A percentile compares a stretch with the other conserved stretches of the same genome.
Conservation (phyloP, 1,284 basidiomycete genomes). For the Ustilago cynodontis region DNA sequence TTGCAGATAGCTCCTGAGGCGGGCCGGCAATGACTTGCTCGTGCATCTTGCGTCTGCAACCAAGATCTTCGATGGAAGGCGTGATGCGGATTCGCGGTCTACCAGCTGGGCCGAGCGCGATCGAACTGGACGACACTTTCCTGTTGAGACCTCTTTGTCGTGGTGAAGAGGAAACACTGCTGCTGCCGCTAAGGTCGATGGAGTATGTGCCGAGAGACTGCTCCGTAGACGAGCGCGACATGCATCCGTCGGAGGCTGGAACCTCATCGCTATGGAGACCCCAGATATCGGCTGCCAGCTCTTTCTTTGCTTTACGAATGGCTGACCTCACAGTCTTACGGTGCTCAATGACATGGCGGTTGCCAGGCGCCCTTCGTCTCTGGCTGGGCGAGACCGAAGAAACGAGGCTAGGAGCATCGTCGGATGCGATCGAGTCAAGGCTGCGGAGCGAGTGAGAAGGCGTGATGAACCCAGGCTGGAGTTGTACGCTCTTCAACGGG, state of each 20-base stretch:
- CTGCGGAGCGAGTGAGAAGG: slow-evolving; percentile 33
- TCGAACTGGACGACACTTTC: slow-evolving; percentile 30
- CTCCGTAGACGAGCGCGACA: slow-evolving; percentile 49
- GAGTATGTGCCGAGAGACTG: slow-evolving; percentile 42
- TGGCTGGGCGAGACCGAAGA: slow-evolving; percentile 20
- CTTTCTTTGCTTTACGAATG: slow-evolving; percentile 38
- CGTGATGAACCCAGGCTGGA: slow-evolving; percentile 19
- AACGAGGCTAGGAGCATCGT: slow-evolving; percentile 1
- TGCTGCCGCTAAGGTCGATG: slow-evolving; percentile 44
- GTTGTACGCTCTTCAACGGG: neutral
- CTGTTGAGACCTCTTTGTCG: slow-evolving; percentile 13
- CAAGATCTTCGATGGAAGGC: slow-evolving; percentile 62
- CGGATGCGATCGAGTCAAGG: slow-evolving; percentile 24
- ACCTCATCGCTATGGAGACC: slow-evolving; percentile 22
- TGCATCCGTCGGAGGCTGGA: neutral
- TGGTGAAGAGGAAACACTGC: slow-evolving; percentile 47
- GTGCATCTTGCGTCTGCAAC: slow-evolving; percentile 39
- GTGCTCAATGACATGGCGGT: slow-evolving; percentile 58
- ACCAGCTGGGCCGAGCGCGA: slow-evolving; percentile 24
- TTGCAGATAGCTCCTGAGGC: slow-evolving; percentile 1
- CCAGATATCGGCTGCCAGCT: slow-evolving; percentile 33
- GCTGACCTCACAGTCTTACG: slow-evolving; percentile 55
- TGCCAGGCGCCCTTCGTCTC: slow-evolving; percentile 56
- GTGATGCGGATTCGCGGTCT: slow-evolving; percentile 62
- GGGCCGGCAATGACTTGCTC: slow-evolving; percentile 31